Percentiles rank a stretch among this genome's conserved stretches.
These are phyloP conservation scores for Coccomyxa sp. DNA, from an alignment of 139 green algal species.

Conservation along the genomic window DNA sequence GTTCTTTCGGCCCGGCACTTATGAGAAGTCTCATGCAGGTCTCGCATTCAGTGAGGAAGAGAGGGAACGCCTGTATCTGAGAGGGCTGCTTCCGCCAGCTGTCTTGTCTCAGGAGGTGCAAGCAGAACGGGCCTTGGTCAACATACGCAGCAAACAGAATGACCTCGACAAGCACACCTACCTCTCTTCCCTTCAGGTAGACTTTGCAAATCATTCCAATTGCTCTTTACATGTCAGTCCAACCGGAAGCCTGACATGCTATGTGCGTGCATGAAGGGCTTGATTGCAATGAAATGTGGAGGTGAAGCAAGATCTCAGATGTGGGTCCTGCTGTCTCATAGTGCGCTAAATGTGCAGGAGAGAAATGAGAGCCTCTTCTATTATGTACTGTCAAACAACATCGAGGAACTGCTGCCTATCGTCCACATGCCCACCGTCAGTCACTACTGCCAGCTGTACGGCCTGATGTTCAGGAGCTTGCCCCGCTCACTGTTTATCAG, in stretches of 20 bases:
- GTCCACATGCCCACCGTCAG: slow-evolving; percentile 62
- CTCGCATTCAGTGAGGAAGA: slow-evolving; percentile 79
- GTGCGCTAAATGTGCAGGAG: slow-evolving; percentile 48
- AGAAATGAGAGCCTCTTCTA: slow-evolving; percentile 89
- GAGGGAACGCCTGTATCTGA: slow-evolving; percentile 77
- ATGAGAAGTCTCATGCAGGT: slow-evolving; percentile 10
- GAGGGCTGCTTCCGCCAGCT: slow-evolving; percentile 81
- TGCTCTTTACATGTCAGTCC: not conserved
- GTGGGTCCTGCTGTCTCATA: too few relatives aligned
- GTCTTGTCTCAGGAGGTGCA: slow-evolving; percentile 73
- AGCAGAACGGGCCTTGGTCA: slow-evolving; percentile 73
- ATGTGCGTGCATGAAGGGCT: not conserved
- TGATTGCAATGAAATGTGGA: too few relatives aligned
- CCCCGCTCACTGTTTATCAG: slow-evolving; percentile 81
- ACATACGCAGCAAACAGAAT: slow-evolving; percentile 63
- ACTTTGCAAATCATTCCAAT: not conserved
- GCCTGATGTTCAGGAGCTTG: slow-evolving; percentile 62
- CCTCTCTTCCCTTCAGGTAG: slow-evolving; percentile 49
- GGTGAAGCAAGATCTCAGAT: too few relatives aligned
- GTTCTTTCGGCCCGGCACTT: too few relatives aligned
- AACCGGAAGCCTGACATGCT: not conserved
- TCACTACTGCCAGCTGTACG: slow-evolving; percentile 62
- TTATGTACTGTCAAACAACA: slow-evolving; percentile 74
- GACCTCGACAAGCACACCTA: slow-evolving; percentile 77
- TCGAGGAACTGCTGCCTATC: slow-evolving; percentile 84